A percentile compares a stretch with the other conserved stretches of the same genome.
Evolutionary conservation across 148 eudicot species (phyloP).

Genomic region (Beta vulgaris): DNA sequence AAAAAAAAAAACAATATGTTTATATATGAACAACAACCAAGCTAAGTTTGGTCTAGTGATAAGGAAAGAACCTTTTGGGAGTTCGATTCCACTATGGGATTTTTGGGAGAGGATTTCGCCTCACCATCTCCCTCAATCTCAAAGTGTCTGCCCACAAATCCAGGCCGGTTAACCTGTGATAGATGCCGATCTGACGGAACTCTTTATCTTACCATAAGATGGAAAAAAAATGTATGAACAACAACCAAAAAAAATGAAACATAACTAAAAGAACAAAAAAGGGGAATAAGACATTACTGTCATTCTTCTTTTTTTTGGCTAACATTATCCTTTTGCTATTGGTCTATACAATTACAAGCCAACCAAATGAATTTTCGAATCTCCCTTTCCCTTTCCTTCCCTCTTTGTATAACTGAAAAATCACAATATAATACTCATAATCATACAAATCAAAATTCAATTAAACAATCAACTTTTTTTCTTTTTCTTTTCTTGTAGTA

Average conservation of each 20-base stretch:
- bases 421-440: background rate
- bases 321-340: conserved; percentile 14
- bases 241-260: background rate
- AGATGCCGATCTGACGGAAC: too few relatives aligned
- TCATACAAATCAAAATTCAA: background rate
- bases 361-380: background rate
- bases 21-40: too few relatives aligned
- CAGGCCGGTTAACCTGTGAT: too few relatives aligned
- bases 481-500: background rate
- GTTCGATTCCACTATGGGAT: too few relatives aligned
- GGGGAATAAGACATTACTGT: conserved; percentile 16
- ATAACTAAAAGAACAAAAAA: background rate
- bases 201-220: too few relatives aligned
- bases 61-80: too few relatives aligned
- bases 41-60: too few relatives aligned
- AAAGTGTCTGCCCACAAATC: too few relatives aligned
- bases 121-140: too few relatives aligned
- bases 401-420: background rate
- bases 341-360: conserved; percentile 28
- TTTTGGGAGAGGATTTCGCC: too few relatives aligned
- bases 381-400: background rate
- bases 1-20: too few relatives aligned
- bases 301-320: background rate
- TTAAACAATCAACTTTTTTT: background rate
- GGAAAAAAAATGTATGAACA: background rate